Conservation (phyloP, 331 rosid genomes). For the Arachis monticola region DNA sequence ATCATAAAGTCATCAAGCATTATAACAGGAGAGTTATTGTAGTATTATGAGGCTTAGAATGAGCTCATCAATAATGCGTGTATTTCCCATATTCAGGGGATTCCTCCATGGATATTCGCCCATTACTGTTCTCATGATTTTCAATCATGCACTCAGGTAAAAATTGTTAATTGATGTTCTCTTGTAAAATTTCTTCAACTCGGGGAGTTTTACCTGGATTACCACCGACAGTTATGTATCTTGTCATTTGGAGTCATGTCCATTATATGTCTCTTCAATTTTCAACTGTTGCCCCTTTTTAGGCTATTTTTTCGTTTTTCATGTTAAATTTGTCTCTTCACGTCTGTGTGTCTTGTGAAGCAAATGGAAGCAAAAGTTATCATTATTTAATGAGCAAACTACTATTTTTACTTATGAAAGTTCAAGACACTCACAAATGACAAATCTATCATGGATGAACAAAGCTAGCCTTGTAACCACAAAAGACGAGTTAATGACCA, state of each 20-base stretch:
- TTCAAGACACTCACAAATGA: too few relatives aligned
- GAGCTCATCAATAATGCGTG: slow-evolving; percentile 21
- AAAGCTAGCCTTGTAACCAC: too few relatives aligned
- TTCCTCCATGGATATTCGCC: slow-evolving; percentile 91
- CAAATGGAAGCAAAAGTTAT: slow-evolving; percentile 10
- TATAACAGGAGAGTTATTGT: neutral
- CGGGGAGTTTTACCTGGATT: slow-evolving; percentile 32
- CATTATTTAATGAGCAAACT: neutral
- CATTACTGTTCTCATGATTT: slow-evolving; percentile 87
- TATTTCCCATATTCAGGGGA: slow-evolving; percentile 68
- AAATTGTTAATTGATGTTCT: slow-evolving; percentile 28
- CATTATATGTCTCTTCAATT: slow-evolving; percentile 22
- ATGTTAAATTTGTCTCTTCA: neutral
- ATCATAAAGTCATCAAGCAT: slow-evolving; percentile 14
- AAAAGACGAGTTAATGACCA: too few relatives aligned
- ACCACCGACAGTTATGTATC: slow-evolving; percentile 22
- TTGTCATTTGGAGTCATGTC: slow-evolving; percentile 19
- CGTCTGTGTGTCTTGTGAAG: neutral
- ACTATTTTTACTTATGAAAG: too few relatives aligned
- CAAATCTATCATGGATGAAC: too few relatives aligned
- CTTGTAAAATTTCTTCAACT: slow-evolving; percentile 23
- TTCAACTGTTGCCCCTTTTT: slow-evolving; percentile 20
- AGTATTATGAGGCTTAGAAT: slow-evolving; percentile 22
- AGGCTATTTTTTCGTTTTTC: slow-evolving; percentile 19
- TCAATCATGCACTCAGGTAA: slow-evolving; percentile 97